Conservation (phyloP, 2,329 filamentous ascomycete species). For the Exophiala dermatitidis region DNA sequence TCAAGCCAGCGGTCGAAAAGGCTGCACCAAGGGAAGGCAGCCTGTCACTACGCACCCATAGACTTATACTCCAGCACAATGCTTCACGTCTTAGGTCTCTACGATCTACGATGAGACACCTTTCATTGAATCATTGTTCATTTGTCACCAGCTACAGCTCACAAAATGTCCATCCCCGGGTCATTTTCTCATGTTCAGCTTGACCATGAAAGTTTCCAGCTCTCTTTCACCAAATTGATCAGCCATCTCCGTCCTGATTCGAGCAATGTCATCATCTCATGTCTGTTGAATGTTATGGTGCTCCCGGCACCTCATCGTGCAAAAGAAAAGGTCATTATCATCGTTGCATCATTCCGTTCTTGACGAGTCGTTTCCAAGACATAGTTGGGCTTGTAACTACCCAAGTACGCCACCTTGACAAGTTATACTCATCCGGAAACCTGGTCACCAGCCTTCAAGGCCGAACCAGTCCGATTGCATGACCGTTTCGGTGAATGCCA, state of each 20-base stretch:
- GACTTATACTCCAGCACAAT: too few relatives aligned
- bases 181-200: not conserved
- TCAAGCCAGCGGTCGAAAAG: too few relatives aligned
- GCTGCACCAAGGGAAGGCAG: too few relatives aligned
- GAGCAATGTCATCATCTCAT: not conserved
- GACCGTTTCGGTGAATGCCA: slow-evolving; percentile 15
- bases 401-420: slow-evolving; percentile 15
- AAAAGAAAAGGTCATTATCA: not conserved
- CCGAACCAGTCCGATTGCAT: slow-evolving; percentile 2
- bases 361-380: slow-evolving; percentile 19
- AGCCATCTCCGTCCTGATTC: not conserved
- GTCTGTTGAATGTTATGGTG: not conserved
- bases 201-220: not conserved
- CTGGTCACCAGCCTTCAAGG: slow-evolving; percentile 6
- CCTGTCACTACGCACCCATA: too few relatives aligned
- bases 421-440: slow-evolving; percentile 14
- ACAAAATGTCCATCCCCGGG: not conserved
- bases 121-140: not conserved
- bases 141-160: not conserved
- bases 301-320: slow-evolving; percentile 11
- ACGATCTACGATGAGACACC: too few relatives aligned
- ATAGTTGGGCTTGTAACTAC: slow-evolving; percentile 16
- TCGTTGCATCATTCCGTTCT: not conserved
- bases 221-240: not conserved
- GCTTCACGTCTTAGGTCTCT: too few relatives aligned